Evolutionary conservation across 169 alveolate species (phyloP), one percentile per base, ranked within the genome.

Genomic region (Plasmodium billcollinsi): DNA sequence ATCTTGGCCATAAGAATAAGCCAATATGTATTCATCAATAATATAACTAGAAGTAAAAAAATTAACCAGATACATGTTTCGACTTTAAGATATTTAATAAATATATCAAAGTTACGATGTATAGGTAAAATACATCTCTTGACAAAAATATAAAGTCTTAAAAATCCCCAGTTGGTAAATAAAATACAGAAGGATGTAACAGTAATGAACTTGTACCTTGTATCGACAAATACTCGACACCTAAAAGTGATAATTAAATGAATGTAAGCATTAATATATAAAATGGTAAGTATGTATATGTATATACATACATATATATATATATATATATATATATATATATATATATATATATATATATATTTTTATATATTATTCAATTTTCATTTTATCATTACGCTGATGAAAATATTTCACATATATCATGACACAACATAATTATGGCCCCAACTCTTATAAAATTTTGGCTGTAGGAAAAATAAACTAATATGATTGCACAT

Each of bases 201-300:
- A 5, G 96, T 93, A 11, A 93, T 89, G 3, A 52, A 70, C 65
- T 93, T 92, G 50, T 86, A 88, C 21, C 93, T 91, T 50, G 96
- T 93, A 58, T 93, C 96, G 11, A 93, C 96, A 45, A 93, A 93
- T 33, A 90, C 96, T 33, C 93, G 93, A 88, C 96, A 93, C 80
- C 96, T 93, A 88, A 67, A 78, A 26, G 11, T 2, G 18, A 75
- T 20, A 45, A 2, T 62, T 20, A 54, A 63, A 74, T 71, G 66
- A 83, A 70, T 52, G 1, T 26, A 26, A 2, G 5, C 5, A 26
- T 26, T 26, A 2, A 26, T 26, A 26, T 26, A 26, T 2, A 26
- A 14, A 3, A 45, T 26, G 24, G 24, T 14, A 29, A 70, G 50
- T 39, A 11, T 29, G 43, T 69, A 69, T 3, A 15, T 18, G 43